These are phyloP conservation scores for Agrostemma githago DNA, from an alignment of 148 eudicot genomes.

Conservation along the genomic window DNA sequence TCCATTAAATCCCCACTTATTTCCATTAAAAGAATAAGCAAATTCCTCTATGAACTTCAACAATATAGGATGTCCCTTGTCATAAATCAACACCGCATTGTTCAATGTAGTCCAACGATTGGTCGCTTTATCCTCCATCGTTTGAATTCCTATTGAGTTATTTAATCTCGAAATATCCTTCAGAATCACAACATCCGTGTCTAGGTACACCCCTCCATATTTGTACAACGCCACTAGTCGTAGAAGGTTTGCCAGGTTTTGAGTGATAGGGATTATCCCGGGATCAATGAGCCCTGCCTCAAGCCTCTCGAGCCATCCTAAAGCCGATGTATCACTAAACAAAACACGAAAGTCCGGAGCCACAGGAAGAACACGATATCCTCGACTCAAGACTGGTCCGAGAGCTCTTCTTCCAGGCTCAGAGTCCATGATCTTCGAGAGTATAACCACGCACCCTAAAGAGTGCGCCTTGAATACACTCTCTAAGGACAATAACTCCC, in stretches of 20 bases:
- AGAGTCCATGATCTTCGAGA: slow-evolving; percentile 62
- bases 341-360: slow-evolving; percentile 42
- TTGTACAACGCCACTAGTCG: slow-evolving; percentile 56
- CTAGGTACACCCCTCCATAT: slow-evolving; percentile 72
- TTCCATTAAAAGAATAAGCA: slow-evolving; percentile 49
- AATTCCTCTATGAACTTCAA: slow-evolving; percentile 64
- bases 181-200: slow-evolving; percentile 57
- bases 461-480: slow-evolving; percentile 60
- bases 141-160: slow-evolving; percentile 62
- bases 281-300: slow-evolving; percentile 47
- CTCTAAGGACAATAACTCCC: slow-evolving; percentile 51
- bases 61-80: slow-evolving; percentile 51
- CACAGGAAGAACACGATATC: slow-evolving; percentile 30
- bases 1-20: slow-evolving; percentile 74
- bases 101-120: slow-evolving; percentile 59
- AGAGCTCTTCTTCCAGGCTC: slow-evolving; percentile 30
- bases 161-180: slow-evolving; percentile 42
- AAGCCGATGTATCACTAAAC: slow-evolving; percentile 50
- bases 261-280: slow-evolving; percentile 58
- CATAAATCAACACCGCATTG: slow-evolving; percentile 65
- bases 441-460: slow-evolving; percentile 43
- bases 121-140: slow-evolving; percentile 13
- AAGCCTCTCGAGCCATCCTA: slow-evolving; percentile 47
- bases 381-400: slow-evolving; percentile 32
- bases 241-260: slow-evolving; percentile 60